These are phyloP conservation scores for Malus hybrid DNA, from an alignment of 331 rosid species.

Conservation along the genomic window DNA sequence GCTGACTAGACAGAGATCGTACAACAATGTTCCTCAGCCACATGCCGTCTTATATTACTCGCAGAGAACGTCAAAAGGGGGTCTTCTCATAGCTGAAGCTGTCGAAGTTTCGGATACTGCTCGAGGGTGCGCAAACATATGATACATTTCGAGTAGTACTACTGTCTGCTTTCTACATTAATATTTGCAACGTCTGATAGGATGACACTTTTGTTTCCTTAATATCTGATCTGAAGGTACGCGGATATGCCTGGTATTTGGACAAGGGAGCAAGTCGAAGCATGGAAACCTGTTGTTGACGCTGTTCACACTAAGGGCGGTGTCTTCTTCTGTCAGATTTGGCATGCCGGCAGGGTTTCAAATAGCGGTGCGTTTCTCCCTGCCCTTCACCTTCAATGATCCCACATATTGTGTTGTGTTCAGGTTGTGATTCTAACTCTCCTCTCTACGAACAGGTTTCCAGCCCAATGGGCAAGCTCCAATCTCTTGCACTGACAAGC, in stretches of 20 bases:
- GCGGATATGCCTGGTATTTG: neutral
- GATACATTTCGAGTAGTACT: no score
- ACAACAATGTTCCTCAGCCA: neutral
- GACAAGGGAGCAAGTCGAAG: slow-evolving; percentile 10
- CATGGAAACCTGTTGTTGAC: slow-evolving; percentile 1
- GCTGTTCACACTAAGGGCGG: slow-evolving; percentile 5
- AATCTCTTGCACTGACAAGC: slow-evolving; percentile 13
- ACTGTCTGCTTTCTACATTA: no score
- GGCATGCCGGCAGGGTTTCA: neutral
- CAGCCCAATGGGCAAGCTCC: slow-evolving; percentile 28
- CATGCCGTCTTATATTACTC: slow-evolving; percentile 14
- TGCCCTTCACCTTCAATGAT: neutral
- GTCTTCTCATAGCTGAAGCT: slow-evolving; percentile 15
- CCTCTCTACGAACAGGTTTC: neutral
- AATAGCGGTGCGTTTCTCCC: neutral
- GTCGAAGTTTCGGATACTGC: neutral
- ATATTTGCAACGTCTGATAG: no score
- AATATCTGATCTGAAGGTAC: neutral
- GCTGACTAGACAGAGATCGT: neutral
- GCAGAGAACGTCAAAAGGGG: slow-evolving; percentile 7
- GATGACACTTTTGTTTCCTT: no score
- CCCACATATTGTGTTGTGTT: neutral
- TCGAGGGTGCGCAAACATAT: neutral
- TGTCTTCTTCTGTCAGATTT: slow-evolving; percentile 10
- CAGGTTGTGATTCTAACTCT: neutral